A percentile compares a stretch with the other conserved stretches of the same genome.
phyloP scores from a whole-genome alignment of 2,329 filamentous ascomycete species.

The Truncatella angustata region DNA sequence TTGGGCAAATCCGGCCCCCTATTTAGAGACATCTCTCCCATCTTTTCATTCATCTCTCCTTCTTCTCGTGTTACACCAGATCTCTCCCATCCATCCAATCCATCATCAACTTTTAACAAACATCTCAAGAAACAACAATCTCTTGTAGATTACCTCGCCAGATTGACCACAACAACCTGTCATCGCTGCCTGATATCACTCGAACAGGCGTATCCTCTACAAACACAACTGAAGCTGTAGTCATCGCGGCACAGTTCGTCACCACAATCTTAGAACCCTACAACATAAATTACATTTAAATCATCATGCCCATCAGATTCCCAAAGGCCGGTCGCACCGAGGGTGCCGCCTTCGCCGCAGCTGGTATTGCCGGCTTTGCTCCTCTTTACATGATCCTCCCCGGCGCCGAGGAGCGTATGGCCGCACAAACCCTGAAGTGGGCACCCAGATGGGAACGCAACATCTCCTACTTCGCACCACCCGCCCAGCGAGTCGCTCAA shows the following conservation, averaged over 20 bases:
- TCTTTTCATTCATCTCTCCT: not conserved
- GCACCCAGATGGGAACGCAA: constrained; percentile 60
- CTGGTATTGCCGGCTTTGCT: constrained; percentile 51
- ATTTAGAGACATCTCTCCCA: constrained; percentile 8
- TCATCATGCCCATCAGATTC: constrained; percentile 50
- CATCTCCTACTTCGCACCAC: constrained; percentile 51
- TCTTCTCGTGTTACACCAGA: constrained; percentile 7
- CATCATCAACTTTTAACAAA: constrained; percentile 7
- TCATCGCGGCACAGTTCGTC: not conserved
- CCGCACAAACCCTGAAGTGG: constrained; percentile 55
- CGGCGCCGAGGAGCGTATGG: constrained; percentile 53
- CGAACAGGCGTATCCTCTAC: not conserved
- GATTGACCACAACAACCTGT: not conserved
- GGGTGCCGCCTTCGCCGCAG: constrained; percentile 51
- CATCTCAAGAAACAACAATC: constrained; percentile 5
- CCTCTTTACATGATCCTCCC: constrained; percentile 58
- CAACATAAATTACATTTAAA: constrained; percentile 13
- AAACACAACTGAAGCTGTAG: not conserved
- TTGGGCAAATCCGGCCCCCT: constrained; percentile 4
- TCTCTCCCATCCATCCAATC: not conserved
- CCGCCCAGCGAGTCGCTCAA: constrained; percentile 45
- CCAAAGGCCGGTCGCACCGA: constrained; percentile 48
- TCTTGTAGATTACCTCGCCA: not conserved
- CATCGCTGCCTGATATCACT: not conserved
- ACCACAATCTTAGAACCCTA: no score